Base-by-base conservation (phyloP, 176 grass and related monocot species). In the Oryza meridionalis region DNA sequence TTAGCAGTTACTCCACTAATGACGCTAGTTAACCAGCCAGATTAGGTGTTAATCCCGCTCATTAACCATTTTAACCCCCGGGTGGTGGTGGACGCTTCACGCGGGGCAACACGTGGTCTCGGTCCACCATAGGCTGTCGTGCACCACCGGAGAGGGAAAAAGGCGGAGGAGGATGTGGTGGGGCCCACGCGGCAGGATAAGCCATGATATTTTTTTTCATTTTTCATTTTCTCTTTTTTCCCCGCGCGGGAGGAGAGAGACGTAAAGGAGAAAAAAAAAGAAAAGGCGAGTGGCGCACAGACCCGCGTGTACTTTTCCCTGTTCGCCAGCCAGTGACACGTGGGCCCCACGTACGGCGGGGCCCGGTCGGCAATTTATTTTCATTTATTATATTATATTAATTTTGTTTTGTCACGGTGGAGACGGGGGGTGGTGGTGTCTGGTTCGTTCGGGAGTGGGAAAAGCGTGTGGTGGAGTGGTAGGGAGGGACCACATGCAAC, bases 61-160 rank as follows among this genome's bases (percentile, higher is more conserved):
- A 43, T 43, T 43, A 43, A 43, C 42, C 8, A 35, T 9, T 43
- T 43, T 43, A 43, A 43, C 51, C 1, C 10, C 53, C 35, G 35
- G 63, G 47, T 40, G 38, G 65, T 40, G 38, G 42, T 43, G 9
- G 65, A 14, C 12, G 6, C 32, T 13, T 4, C 35, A 43, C 24
- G 14, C 32, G 12, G 67, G 19, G 19, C 81, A 66, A 55, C 19
- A 38, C 69, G 76, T 81, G 82, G 82, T 58, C 65, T 31, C 88
- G 73, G 88, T 90, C 69, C 84, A 83, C 88, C 79, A 69, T 79
- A 59, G 59, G 47, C 61, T 86, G 79, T 86, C 84, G 75, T 83
- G 75, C 79, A 68, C 84, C 88, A 26, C 53, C 22, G 24, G 47
- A 44, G 58, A 3, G 21, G 21, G 6, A 42, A 15, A 72, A 12